Conservation (phyloP, 495 filamentous ascomycete species). For the Corynascus novoguineensis region DNA sequence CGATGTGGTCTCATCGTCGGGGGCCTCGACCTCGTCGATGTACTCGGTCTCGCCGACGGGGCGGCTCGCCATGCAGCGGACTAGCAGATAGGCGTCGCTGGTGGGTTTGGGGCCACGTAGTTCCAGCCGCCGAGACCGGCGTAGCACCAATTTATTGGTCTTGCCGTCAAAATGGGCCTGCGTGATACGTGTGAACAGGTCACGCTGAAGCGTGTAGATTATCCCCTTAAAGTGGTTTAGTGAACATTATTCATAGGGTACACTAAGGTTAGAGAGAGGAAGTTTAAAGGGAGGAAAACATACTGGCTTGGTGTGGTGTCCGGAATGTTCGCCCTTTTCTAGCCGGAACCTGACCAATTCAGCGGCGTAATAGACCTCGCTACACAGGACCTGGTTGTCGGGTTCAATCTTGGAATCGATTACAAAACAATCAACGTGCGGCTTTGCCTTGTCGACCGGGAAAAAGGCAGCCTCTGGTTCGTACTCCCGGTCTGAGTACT, state of each 20-base stretch:
- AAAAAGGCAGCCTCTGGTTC: background rate
- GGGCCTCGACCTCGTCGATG: background rate
- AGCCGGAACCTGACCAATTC: background rate
- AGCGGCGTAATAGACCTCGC: background rate
- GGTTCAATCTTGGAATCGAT: background rate
- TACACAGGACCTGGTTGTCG: background rate
- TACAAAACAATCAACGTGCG: background rate
- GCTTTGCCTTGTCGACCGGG: background rate
- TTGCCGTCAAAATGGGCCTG: background rate
- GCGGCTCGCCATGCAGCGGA: constrained; percentile 1
- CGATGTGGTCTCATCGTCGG: background rate
- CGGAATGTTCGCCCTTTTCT: background rate
- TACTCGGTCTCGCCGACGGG: constrained; percentile 6
- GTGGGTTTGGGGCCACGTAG: background rate
- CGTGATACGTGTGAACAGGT: background rate
- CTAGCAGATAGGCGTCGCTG: background rate
- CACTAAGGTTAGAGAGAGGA: background rate
- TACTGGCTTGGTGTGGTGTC: constrained; percentile 7
- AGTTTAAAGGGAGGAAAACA: background rate
- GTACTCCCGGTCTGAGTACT: background rate
- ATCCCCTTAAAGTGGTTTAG: background rate
- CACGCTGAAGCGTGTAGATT: background rate
- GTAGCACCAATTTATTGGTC: constrained; percentile 2
- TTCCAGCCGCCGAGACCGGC: constrained; percentile 5
- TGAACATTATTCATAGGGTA: background rate